Percentiles rank a stretch among this genome's conserved stretches.
Conservation (phyloP, 83 land plant genomes). For the Picea abies region DNA sequence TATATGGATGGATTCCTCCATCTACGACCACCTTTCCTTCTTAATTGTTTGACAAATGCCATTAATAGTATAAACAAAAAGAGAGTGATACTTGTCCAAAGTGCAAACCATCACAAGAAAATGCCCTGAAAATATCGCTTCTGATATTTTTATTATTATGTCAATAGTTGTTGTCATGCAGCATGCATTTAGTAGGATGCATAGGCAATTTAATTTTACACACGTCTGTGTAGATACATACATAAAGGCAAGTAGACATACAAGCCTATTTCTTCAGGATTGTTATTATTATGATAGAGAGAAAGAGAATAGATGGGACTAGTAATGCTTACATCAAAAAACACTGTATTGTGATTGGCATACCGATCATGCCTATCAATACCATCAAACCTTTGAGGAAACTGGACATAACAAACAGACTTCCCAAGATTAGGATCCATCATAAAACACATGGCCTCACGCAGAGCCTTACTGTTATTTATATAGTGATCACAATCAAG, state of each 20-base stretch:
- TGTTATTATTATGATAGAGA: background rate
- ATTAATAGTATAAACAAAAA: background rate
- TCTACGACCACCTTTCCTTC: too few species aligned
- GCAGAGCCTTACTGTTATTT: conserved; percentile 12
- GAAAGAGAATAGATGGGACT: background rate
- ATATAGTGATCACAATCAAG: conserved; percentile 18
- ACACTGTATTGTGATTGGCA: conserved; percentile 18
- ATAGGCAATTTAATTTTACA: background rate
- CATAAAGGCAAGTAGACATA: background rate
- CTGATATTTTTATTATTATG: background rate
- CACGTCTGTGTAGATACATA: background rate
- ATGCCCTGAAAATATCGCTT: background rate
- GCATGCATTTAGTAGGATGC: background rate
- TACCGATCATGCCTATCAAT: conserved; percentile 19
- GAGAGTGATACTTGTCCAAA: too few species aligned
- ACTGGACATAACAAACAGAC: conserved; percentile 14
- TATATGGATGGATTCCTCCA: too few species aligned
- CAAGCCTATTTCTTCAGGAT: background rate
- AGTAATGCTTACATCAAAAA: conserved; percentile 16
- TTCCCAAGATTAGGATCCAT: conserved; percentile 20
- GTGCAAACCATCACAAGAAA: background rate
- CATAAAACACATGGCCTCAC: conserved; percentile 19
- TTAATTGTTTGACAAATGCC: background rate
- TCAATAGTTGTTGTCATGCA: background rate
- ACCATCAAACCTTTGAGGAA: conserved; percentile 18